phyloP scores from a whole-genome alignment of 1,284 basidiomycete genomes.

The Ceratobasidium sp. region DNA sequence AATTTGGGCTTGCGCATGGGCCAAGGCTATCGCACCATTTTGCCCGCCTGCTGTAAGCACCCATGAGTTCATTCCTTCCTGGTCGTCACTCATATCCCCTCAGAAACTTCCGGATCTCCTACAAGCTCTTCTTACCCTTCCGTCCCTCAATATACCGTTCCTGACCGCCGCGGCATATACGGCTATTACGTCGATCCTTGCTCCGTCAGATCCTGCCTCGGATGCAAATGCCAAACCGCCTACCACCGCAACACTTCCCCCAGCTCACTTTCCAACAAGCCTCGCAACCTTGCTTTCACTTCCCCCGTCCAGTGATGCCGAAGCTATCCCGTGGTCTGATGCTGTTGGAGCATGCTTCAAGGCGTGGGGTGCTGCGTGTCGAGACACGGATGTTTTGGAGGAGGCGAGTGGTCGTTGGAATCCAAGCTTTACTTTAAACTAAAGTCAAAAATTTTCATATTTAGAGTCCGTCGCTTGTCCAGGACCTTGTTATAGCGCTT shows the following conservation, averaged over 20 bases:
- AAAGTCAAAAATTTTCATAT: no score
- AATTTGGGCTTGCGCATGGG: conserved; percentile 80
- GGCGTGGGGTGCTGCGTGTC: conserved; percentile 16
- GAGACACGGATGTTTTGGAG: conserved; percentile 22
- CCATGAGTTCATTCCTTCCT: not conserved
- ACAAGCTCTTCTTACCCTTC: conserved; percentile 74
- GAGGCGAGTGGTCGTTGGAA: not conserved
- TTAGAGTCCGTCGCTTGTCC: conserved; percentile 12
- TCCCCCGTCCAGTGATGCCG: conserved; percentile 28
- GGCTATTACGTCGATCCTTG: conserved; percentile 77
- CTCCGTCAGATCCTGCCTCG: conserved; percentile 50
- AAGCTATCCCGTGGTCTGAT: conserved; percentile 23
- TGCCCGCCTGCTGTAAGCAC: conserved; percentile 66
- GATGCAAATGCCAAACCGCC: conserved; percentile 46
- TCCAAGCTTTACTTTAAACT: no score
- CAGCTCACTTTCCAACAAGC: conserved; percentile 46
- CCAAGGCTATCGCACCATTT: conserved; percentile 65
- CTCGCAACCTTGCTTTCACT: conserved; percentile 44
- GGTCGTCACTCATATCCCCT: conserved; percentile 15
- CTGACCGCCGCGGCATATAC: conserved; percentile 84
- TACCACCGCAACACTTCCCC: conserved; percentile 43
- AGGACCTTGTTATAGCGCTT: conserved; percentile 16
- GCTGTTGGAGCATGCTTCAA: conserved; percentile 26
- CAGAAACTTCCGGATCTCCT: conserved; percentile 77
- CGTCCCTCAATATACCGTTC: conserved; percentile 83